Percentiles rank a stretch among this genome's conserved stretches.
phyloP scores from a whole-genome alignment of 805 yeast species.

The Yamadazyma phyllophila region DNA sequence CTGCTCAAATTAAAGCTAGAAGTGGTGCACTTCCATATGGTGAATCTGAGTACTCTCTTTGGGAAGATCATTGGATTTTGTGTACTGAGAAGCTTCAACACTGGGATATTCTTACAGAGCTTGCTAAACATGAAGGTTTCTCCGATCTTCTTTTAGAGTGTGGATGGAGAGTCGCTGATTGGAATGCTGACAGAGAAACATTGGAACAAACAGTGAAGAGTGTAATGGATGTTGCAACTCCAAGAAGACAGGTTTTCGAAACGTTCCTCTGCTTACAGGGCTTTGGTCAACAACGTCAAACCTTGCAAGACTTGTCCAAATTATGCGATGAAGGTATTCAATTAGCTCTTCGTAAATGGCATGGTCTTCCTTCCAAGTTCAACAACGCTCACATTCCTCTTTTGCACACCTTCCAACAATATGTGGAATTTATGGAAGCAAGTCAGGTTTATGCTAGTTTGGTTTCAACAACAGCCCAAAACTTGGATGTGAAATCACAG shows the following conservation, averaged over 20 bases:
- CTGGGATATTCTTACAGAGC: constrained; percentile 95
- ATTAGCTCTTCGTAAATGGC: constrained; percentile 88
- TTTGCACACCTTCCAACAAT: constrained; percentile 93
- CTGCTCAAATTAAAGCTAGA: constrained; percentile 94
- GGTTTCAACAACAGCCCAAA: constrained; percentile 86
- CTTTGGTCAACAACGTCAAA: constrained; percentile 85
- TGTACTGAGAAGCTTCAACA: constrained; percentile 97
- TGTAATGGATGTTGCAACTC: constrained; percentile 98
- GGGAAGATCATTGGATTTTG: constrained; percentile 99
- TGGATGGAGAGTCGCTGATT: constrained; percentile 99
- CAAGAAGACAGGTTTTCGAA: constrained; percentile 92
- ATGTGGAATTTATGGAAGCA: constrained; percentile 96
- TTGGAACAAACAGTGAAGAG: constrained; percentile 91
- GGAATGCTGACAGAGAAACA: constrained; percentile 94
- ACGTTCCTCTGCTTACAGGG: constrained; percentile 92
- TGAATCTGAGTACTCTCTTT: constrained; percentile 88
- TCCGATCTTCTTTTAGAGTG: constrained; percentile 94
- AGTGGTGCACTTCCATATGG: constrained; percentile 94
- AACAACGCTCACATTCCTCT: constrained; percentile 86
- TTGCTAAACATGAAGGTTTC: constrained; percentile 97
- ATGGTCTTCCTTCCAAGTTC: constrained; percentile 73
- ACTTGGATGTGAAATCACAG: constrained; percentile 87
- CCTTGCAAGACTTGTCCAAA: constrained; percentile 78
- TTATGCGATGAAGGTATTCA: constrained; percentile 96
- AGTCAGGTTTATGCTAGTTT: constrained; percentile 88